phyloP scores from a whole-genome alignment of 2,329 filamentous ascomycete genomes.

The Aspergillus thermomutatus region DNA sequence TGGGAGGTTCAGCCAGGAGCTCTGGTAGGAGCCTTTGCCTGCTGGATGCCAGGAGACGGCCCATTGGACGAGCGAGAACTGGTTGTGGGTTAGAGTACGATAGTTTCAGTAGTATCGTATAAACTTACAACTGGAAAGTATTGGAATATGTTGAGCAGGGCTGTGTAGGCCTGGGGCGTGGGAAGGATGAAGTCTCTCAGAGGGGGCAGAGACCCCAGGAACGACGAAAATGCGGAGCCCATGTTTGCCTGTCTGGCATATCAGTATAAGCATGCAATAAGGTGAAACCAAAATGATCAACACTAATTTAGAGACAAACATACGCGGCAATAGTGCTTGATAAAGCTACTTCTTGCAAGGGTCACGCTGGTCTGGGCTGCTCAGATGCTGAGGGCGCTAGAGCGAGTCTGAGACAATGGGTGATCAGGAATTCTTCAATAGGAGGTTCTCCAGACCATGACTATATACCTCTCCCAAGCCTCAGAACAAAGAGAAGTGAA shows the following conservation, averaged over 20 bases:
- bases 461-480: not conserved
- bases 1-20: conserved; percentile 75
- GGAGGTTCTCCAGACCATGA: not conserved
- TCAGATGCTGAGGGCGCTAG: not conserved
- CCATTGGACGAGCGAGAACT: conserved; percentile 76
- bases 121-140: conserved; percentile 48
- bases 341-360: not conserved
- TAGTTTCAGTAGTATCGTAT: conserved; percentile 18
- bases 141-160: conserved; percentile 38
- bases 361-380: not conserved
- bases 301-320: not conserved
- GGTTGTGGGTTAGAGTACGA: conserved; percentile 13
- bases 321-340: not conserved
- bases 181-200: conserved; percentile 34
- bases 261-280: not conserved
- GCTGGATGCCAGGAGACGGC: conserved; percentile 77
- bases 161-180: conserved; percentile 38
- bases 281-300: not conserved
- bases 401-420: not conserved
- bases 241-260: conserved; percentile 10
- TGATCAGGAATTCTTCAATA: not conserved
- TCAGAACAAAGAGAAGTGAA: not conserved
- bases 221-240: conserved; percentile 22
- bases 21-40: conserved; percentile 76
- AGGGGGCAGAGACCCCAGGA: conserved; percentile 22